A percentile compares a stretch with the other conserved stretches of the same genome.
These are phyloP conservation scores for Aspergillus sp. DNA, from an alignment of 2,329 filamentous ascomycete species.

Conservation along the genomic window DNA sequence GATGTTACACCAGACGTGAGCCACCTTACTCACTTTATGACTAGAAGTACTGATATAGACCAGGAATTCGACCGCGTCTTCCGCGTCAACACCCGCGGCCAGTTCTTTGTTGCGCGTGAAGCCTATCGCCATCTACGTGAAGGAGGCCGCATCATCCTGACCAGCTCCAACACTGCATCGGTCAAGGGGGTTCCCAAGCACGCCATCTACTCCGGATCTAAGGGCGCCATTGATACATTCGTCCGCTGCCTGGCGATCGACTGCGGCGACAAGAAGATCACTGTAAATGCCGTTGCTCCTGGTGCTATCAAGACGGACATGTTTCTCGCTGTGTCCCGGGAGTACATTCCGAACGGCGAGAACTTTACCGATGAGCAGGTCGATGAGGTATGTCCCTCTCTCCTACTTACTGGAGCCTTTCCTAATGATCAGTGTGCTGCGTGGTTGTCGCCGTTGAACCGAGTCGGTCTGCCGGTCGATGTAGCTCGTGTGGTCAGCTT, in stretches of 20 bases:
- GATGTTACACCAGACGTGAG: conserved; percentile 23
- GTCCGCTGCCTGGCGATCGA: conserved; percentile 72
- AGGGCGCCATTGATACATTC: conserved; percentile 75
- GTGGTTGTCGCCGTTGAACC: conserved; percentile 1
- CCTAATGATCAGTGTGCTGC: conserved; percentile 1
- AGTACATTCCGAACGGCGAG: conserved; percentile 13
- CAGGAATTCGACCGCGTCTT: conserved; percentile 54
- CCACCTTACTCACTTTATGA: not conserved
- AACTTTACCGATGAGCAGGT: conserved; percentile 1
- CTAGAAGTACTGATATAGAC: not conserved
- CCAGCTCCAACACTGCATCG: conserved; percentile 64
- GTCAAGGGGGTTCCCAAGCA: conserved; percentile 61
- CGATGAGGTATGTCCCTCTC: not conserved
- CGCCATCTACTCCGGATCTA: conserved; percentile 71
- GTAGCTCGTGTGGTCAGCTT: conserved; percentile 10
- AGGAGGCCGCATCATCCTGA: conserved; percentile 72
- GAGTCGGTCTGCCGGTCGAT: conserved; percentile 2
- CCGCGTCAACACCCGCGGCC: conserved; percentile 61
- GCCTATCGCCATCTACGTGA: conserved; percentile 69
- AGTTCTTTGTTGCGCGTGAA: conserved; percentile 64
- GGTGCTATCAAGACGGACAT: conserved; percentile 69
- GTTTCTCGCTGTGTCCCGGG: conserved; percentile 49
- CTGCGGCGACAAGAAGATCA: conserved; percentile 66
- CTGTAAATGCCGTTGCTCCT: conserved; percentile 66
- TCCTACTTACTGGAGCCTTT: not conserved